Evolutionary conservation across 2,329 filamentous ascomycete species (phyloP), one percentile per base, ranked within the genome.

Genomic region (Grosmannia serpens): DNA sequence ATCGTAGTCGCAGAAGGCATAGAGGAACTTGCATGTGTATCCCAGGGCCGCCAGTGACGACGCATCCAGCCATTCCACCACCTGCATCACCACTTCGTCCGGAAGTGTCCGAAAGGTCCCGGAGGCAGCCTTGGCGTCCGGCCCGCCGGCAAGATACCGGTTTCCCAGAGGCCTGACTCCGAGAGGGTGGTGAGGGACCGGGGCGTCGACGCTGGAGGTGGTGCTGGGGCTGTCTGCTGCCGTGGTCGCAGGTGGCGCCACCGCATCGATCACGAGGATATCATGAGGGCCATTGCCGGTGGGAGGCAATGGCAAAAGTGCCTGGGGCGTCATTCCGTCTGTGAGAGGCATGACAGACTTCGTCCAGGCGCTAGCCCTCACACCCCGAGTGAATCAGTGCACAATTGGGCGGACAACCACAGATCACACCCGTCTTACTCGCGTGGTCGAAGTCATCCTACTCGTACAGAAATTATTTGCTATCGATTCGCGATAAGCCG

Each of bases 161-260:
- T 99, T 97, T 44, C 92, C 94, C 61, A 87, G 80, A 1, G 94
- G 92, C 68, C 91, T 94, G 63, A 97, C 79, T 35, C 87, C 87
- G 53, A 96, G 76, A 44, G 90, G 90, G 75, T 97, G 92, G 46
- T 79, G 77, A 55, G 87, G 87, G 57, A 95, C 85, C 51, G 82
- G 81, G 63, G 72, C 68, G 60, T 68, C 69, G 61, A 27, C 24
- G 35, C 35, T 38, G 15, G 35, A 13, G 13, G 13, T 38, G 13
- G 35, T 38, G 7, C 35, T 38, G 13, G 35, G 15, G 35, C 15
- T 15, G 31, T 26, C 20, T 11, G 31, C 10, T 22, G 31, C 26
- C 8, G 9, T 8, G 31, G 20, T 10, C 33, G 33, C 2, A 27
- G 6, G 5, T 27, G 33, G 24, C 26, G 15, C 13, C 26, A 20